phyloP scores from a whole-genome alignment of 2,329 filamentous ascomycete genomes.

The Stemphylium vesicarium region DNA sequence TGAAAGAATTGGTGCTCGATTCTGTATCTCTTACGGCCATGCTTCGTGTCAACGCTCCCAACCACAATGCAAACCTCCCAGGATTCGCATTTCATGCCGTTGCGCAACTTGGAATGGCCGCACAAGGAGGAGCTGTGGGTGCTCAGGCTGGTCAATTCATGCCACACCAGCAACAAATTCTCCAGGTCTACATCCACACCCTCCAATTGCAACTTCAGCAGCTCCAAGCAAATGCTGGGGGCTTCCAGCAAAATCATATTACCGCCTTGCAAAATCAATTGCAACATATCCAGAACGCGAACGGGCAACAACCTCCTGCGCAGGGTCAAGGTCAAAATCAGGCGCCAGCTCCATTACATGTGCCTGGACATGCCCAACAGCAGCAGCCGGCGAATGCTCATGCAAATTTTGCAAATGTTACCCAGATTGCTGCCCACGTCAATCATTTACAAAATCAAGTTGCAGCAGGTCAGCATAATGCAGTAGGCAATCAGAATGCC shows the following conservation, averaged over 20 bases:
- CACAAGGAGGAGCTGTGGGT: constrained; percentile 12
- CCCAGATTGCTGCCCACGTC: constrained; percentile 8
- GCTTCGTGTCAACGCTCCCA: constrained; percentile 17
- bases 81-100: background rate
- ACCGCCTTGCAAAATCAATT: constrained; percentile 20
- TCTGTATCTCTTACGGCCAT: constrained; percentile 66
- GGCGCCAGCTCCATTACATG: background rate
- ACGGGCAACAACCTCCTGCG: background rate
- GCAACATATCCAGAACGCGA: constrained; percentile 15
- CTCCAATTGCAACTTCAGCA: constrained; percentile 31
- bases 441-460: constrained; percentile 15
- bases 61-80: constrained; percentile 10
- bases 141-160: constrained; percentile 14
- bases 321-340: background rate
- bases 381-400: constrained; percentile 3
- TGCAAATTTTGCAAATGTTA: constrained; percentile 6
- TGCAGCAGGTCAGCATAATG: background rate
- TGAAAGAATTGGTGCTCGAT: constrained; percentile 65
- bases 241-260: constrained; percentile 24
- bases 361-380: constrained; percentile 3
- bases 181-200: constrained; percentile 26
- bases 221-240: constrained; percentile 21
- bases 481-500: background rate
- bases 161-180: constrained; percentile 18
- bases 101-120: constrained; percentile 4